Evolutionary conservation across 768 basidiomycete genomes (phyloP).

Genomic region (Podaxis rugospora): DNA sequence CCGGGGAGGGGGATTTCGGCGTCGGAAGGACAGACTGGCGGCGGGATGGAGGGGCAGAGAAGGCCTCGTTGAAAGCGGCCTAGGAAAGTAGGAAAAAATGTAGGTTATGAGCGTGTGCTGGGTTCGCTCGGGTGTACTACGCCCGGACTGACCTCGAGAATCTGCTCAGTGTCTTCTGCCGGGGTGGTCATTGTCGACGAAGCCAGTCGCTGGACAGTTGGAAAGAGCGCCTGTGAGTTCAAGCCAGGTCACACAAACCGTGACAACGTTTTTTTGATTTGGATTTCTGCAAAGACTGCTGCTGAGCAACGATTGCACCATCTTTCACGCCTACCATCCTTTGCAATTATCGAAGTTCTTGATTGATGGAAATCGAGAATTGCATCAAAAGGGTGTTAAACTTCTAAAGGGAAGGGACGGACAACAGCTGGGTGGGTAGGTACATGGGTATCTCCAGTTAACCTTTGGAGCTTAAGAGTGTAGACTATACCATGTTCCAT

Average conservation of each 20-base stretch:
- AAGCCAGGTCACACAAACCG: conserved; percentile 1
- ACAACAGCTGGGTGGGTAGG: too few relatives aligned
- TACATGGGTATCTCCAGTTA: too few relatives aligned
- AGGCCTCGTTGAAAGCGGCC: conserved; percentile 26
- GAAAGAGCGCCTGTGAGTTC: not conserved
- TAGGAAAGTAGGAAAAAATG: not conserved
- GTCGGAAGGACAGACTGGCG: conserved; percentile 19
- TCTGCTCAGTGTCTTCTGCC: conserved; percentile 5
- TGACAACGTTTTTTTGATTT: conserved; percentile 2
- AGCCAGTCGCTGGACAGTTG: not conserved
- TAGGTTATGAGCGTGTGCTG: not conserved
- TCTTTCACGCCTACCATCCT: not conserved
- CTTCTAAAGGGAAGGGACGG: too few relatives aligned
- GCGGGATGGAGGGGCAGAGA: conserved; percentile 26
- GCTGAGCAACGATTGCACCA: not conserved
- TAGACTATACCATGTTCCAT: too few relatives aligned
- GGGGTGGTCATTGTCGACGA: not conserved
- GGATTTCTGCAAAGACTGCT: not conserved
- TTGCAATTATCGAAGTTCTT: not conserved
- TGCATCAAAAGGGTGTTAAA: not conserved
- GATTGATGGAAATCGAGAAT: not conserved
- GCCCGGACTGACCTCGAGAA: not conserved
- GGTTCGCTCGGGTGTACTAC: not conserved
- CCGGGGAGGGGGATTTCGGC: conserved; percentile 1
- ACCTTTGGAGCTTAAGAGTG: too few relatives aligned